A percentile compares a stretch with the other conserved stretches of the same genome.
These are phyloP conservation scores for Pyrus betulifolia DNA, from an alignment of 306 rosid genomes.

Conservation along the genomic window DNA sequence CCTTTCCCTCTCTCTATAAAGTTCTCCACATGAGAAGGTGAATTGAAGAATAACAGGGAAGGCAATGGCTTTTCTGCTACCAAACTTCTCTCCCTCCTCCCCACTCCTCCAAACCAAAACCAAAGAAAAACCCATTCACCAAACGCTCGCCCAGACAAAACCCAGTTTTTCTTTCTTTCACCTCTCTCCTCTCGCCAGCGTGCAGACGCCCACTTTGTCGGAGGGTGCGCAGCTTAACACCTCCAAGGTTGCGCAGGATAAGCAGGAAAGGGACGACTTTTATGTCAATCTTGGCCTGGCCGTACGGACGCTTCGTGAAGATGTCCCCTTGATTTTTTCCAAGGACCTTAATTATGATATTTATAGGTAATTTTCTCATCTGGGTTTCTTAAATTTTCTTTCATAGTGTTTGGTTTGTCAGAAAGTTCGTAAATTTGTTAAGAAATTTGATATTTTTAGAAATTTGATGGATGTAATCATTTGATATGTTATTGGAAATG, in stretches of 20 bases:
- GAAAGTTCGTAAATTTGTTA: background rate
- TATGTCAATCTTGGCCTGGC: constrained; percentile 85
- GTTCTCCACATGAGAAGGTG: constrained; percentile 26
- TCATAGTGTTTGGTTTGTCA: background rate
- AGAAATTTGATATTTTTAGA: background rate
- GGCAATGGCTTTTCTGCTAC: constrained; percentile 77
- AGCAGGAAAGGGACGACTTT: constrained; percentile 58
- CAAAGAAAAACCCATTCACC: constrained; percentile 48
- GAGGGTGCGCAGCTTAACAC: constrained; percentile 49
- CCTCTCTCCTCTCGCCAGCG: constrained; percentile 29
- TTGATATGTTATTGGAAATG: background rate
- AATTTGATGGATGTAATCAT: background rate
- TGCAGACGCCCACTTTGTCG: constrained; percentile 32
- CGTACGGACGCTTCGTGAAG: constrained; percentile 86
- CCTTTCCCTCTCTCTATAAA: background rate
- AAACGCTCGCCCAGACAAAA: constrained; percentile 31
- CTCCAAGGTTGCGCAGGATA: constrained; percentile 37
- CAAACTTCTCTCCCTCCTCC: constrained; percentile 56
- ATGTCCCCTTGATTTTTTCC: constrained; percentile 63
- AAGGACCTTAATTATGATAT: constrained; percentile 85
- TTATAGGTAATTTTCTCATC: constrained; percentile 53
- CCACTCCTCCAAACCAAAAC: constrained; percentile 44
- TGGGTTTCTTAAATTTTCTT: background rate
- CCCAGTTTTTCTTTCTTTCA: constrained; percentile 19
- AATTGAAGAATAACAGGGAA: background rate